Evolutionary conservation across 257 asterid species (phyloP).

Genomic region (Solanum verrucosum): DNA sequence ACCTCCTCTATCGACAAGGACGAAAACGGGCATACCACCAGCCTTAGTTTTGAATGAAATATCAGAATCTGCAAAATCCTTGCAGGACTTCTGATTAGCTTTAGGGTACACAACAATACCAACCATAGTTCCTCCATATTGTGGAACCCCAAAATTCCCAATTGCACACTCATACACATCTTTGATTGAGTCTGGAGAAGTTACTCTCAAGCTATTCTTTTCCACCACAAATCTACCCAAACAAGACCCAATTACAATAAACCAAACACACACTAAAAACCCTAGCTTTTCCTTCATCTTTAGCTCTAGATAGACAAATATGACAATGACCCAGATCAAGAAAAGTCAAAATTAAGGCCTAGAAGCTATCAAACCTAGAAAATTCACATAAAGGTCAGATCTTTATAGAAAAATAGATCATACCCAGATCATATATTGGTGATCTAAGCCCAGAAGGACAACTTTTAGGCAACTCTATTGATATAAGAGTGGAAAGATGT

Average conservation of each 20-base stretch:
- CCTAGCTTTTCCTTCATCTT: constrained; percentile 46
- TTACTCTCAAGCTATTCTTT: constrained; percentile 80
- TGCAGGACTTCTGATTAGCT: constrained; percentile 69
- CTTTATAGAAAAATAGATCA: neutral
- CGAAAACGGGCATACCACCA: constrained; percentile 82
- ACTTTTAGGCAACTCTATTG: neutral
- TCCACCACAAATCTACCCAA: constrained; percentile 87
- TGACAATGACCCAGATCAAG: neutral
- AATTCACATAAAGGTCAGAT: neutral
- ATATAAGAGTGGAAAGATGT: neutral
- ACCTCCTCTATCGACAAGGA: constrained; percentile 95
- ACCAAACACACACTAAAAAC: constrained; percentile 26
- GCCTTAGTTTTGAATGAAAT: constrained; percentile 53
- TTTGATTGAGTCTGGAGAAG: constrained; percentile 65
- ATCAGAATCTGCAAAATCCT: constrained; percentile 33
- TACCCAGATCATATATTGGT: neutral
- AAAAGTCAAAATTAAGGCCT: neutral
- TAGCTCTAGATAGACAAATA: neutral
- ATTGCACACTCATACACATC: constrained; percentile 78
- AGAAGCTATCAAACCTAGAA: neutral
- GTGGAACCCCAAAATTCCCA: constrained; percentile 97
- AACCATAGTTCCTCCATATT: constrained; percentile 83
- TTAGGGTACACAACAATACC: constrained; percentile 76
- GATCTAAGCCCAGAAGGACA: neutral
- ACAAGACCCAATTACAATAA: constrained; percentile 43